These are phyloP conservation scores for Macaranga tanarius DNA, from an alignment of 441 rosid genomes.

Conservation along the genomic window DNA sequence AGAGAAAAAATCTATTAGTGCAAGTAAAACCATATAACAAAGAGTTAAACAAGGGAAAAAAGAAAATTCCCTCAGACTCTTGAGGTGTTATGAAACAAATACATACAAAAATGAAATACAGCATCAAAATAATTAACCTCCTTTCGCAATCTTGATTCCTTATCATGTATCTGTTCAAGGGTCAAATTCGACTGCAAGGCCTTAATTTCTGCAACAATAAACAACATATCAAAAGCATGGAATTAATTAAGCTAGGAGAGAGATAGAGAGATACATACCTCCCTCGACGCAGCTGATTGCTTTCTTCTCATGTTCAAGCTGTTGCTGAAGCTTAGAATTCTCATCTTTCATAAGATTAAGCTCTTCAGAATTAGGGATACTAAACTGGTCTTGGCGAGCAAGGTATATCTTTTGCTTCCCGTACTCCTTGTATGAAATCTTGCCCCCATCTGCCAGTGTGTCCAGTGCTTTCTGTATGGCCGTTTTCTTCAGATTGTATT, in stretches of 20 bases:
- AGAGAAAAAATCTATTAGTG: neutral
- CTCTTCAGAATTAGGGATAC: conserved; percentile 80
- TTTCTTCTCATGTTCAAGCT: conserved; percentile 56
- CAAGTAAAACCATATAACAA: neutral
- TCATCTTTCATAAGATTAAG: conserved; percentile 78
- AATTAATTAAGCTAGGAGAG: too few species aligned
- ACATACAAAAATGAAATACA: neutral
- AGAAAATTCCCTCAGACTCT: neutral
- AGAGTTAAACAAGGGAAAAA: neutral
- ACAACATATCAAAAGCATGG: too few species aligned
- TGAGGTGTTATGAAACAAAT: neutral
- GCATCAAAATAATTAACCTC: conserved; percentile 21
- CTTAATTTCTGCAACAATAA: conserved; percentile 52
- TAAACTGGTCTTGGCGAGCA: conserved; percentile 88
- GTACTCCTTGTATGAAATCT: conserved; percentile 83
- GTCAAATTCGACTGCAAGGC: conserved; percentile 75
- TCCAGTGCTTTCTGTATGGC: conserved; percentile 84
- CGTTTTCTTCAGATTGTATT: conserved; percentile 85
- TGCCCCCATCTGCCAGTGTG: conserved; percentile 64
- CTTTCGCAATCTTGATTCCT: conserved; percentile 50
- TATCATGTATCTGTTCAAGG: conserved; percentile 64
- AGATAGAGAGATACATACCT: conserved; percentile 48
- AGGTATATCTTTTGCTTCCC: conserved; percentile 92
- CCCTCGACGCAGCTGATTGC: conserved; percentile 54
- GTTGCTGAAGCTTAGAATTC: conserved; percentile 63